phyloP scores from a whole-genome alignment of 768 basidiomycete genomes.

The Xerocomellus amylosporus region DNA sequence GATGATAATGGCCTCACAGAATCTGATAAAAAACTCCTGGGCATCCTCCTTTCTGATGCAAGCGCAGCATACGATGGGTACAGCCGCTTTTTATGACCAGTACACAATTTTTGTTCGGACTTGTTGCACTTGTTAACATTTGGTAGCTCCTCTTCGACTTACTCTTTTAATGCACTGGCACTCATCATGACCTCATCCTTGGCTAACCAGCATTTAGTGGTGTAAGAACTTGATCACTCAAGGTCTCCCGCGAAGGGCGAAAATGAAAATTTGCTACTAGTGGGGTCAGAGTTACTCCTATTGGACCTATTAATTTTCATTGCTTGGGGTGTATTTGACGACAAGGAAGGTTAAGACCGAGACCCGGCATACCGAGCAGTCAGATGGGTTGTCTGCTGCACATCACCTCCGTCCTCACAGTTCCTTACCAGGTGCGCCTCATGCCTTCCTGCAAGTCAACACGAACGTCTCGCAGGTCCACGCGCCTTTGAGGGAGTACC shows the following conservation, averaged over 20 bases:
- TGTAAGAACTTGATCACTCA: too few relatives aligned
- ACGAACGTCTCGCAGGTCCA: slow-evolving; percentile 22
- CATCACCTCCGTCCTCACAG: not conserved
- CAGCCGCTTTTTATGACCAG: not conserved
- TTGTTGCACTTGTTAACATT: not conserved
- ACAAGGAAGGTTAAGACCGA: not conserved
- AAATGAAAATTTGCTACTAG: not conserved
- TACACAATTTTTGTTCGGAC: not conserved
- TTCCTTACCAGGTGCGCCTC: not conserved
- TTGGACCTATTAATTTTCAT: not conserved
- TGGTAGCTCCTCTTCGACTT: not conserved
- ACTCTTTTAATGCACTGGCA: not conserved
- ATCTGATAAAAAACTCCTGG: slow-evolving; percentile 3
- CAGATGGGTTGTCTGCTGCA: not conserved
- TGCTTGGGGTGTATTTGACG: not conserved
- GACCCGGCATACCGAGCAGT: not conserved
- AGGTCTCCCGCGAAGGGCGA: not conserved
- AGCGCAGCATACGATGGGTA: slow-evolving; percentile 11
- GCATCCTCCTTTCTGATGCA: slow-evolving; percentile 20
- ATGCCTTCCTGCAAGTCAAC: slow-evolving; percentile 13
- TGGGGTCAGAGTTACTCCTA: not conserved
- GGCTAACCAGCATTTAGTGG: too few relatives aligned
- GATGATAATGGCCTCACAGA: not conserved
- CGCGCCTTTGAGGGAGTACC: not conserved
- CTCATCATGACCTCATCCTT: too few relatives aligned